These are phyloP conservation scores for Linderina pennispora DNA, from an alignment of 192 early-diverging fungal species.

Conservation along the genomic window DNA sequence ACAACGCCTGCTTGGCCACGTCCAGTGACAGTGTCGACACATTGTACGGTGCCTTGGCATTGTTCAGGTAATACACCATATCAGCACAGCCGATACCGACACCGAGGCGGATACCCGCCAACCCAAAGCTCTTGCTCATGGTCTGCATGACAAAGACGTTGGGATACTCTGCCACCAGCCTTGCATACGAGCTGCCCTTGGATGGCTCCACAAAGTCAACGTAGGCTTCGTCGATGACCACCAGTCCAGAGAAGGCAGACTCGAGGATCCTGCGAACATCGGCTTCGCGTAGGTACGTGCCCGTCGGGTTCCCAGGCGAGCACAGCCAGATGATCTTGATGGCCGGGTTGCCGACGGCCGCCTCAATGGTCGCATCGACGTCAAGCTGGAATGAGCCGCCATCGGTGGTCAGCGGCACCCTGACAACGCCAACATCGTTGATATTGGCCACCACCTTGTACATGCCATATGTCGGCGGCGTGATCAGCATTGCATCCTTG, in stretches of 20 bases:
- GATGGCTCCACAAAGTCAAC: slow-evolving; percentile 82
- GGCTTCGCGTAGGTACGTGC: slow-evolving; percentile 64
- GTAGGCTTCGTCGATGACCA: slow-evolving; percentile 98
- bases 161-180: slow-evolving; percentile 78
- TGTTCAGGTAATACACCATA: slow-evolving; percentile 88
- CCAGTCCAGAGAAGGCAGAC: slow-evolving; percentile 69
- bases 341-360: slow-evolving; percentile 58
- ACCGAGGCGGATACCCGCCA: slow-evolving; percentile 94
- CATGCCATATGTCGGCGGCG: slow-evolving; percentile 99
- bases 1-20: slow-evolving; percentile 75
- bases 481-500: slow-evolving; percentile 87
- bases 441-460: slow-evolving; percentile 88
- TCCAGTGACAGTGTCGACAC: slow-evolving; percentile 82
- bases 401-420: slow-evolving; percentile 75
- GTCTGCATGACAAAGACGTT: slow-evolving; percentile 98
- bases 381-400: slow-evolving; percentile 48
- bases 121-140: slow-evolving; percentile 95
- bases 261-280: slow-evolving; percentile 48
- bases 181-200: slow-evolving; percentile 63
- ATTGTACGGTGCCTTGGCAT: slow-evolving; percentile 99
- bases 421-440: slow-evolving; percentile 90
- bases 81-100: slow-evolving; percentile 73
- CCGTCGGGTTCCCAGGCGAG: slow-evolving; percentile 98
- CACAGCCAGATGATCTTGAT: slow-evolving; percentile 95
- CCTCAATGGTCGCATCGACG: slow-evolving; percentile 35